Percentiles rank a stretch among this genome's conserved stretches.
phyloP scores from a whole-genome alignment of 2,329 filamentous ascomycete species.

The Colletotrichum tofieldiae region DNA sequence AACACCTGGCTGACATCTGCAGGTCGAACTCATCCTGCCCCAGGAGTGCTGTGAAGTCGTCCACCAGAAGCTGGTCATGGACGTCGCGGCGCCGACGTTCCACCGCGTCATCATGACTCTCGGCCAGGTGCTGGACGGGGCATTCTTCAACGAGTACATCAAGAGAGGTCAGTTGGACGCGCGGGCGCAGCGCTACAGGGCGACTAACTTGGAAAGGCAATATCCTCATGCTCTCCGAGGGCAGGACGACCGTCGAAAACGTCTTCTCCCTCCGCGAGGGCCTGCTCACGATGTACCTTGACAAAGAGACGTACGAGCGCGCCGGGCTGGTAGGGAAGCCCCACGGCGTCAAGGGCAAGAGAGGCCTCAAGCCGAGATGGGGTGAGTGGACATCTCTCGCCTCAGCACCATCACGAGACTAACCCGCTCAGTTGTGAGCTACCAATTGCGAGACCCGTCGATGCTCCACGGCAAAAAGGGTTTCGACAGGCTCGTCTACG shows the following conservation, averaged over 20 bases:
- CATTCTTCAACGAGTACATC: constrained; percentile 89
- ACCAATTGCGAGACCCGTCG: constrained; percentile 79
- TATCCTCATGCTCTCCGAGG: constrained; percentile 87
- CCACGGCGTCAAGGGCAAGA: constrained; percentile 70
- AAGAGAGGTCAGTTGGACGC: constrained; percentile 74
- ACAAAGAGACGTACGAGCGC: constrained; percentile 86
- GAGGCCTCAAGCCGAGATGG: constrained; percentile 79
- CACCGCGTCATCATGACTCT: constrained; percentile 81
- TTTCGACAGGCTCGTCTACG: constrained; percentile 84
- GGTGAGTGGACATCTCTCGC: constrained; percentile 62
- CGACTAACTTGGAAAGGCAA: constrained; percentile 69
- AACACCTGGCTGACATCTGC: not conserved
- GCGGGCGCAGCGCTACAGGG: not conserved
- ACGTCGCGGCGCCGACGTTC: constrained; percentile 64
- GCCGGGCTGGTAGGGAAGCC: constrained; percentile 84
- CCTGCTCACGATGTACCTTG: constrained; percentile 81
- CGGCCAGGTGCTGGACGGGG: constrained; percentile 77
- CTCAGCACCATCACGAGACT: constrained; percentile 42
- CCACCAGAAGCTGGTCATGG: constrained; percentile 64
- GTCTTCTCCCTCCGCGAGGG: constrained; percentile 81
- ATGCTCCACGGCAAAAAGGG: constrained; percentile 90
- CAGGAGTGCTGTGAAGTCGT: constrained; percentile 71
- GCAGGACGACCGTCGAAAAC: constrained; percentile 78
- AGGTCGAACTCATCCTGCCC: constrained; percentile 83
- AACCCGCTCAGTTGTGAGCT: constrained; percentile 76